phyloP scores from a whole-genome alignment of 805 yeast genomes.

The Myxozyma udenii region DNA sequence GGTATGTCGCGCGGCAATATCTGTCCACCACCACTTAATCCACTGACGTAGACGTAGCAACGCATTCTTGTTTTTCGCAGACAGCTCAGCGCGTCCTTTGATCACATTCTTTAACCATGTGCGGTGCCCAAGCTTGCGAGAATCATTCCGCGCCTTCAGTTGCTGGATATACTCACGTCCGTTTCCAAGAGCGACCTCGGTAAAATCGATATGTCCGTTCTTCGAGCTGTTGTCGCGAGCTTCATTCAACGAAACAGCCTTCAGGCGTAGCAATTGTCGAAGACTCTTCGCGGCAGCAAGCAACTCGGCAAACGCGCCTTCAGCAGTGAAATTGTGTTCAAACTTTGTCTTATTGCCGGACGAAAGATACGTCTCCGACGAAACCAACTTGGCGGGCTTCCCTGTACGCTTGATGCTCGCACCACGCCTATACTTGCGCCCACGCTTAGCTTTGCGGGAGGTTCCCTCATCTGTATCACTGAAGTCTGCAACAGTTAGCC shows the following conservation, averaged over 20 bases:
- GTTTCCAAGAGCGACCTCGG: constrained; percentile 21
- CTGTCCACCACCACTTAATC: constrained; percentile 34
- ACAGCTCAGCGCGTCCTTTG: constrained; percentile 30
- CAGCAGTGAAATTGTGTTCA: constrained; percentile 30
- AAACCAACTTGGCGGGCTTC: not conserved
- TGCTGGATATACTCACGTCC: constrained; percentile 21
- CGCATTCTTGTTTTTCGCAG: constrained; percentile 20
- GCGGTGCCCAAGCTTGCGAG: constrained; percentile 18
- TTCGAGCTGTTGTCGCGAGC: constrained; percentile 16
- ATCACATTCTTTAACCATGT: constrained; percentile 27
- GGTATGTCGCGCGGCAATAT: constrained; percentile 26
- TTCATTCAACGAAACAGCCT: constrained; percentile 7
- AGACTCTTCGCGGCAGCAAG: constrained; percentile 17
- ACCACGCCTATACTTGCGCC: not conserved
- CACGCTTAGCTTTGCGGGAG: not conserved
- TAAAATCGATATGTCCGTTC: constrained; percentile 19
- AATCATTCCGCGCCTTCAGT: constrained; percentile 9
- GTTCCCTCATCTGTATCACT: too few species aligned
- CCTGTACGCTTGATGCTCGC: not conserved
- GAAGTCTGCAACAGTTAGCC: too few species aligned
- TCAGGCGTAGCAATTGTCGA: not conserved
- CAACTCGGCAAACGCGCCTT: constrained; percentile 27
- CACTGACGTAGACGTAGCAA: constrained; percentile 28
- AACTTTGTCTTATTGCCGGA: constrained; percentile 16
- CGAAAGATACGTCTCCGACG: not conserved